These are phyloP conservation scores for Stylonectria norvegica DNA, from an alignment of 2,329 filamentous ascomycete species.

Conservation along the genomic window DNA sequence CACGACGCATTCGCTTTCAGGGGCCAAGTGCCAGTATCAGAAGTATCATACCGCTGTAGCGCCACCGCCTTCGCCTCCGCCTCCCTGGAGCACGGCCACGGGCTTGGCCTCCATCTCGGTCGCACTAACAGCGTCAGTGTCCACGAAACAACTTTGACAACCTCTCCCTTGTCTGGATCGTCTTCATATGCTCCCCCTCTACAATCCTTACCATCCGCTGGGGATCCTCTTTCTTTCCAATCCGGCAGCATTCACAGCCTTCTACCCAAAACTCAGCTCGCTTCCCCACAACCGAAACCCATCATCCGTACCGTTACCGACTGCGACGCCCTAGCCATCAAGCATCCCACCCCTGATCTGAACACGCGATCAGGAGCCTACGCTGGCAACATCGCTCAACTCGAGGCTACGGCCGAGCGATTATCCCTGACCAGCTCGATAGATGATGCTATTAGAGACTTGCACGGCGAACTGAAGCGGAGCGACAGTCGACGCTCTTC, in stretches of 20 bases:
- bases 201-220: slow-evolving; percentile 13
- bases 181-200: slow-evolving; percentile 1
- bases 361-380: slow-evolving; percentile 60
- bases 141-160: too few species aligned
- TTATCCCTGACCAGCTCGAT: slow-evolving; percentile 73
- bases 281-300: slow-evolving; percentile 41
- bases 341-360: slow-evolving; percentile 61
- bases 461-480: slow-evolving; percentile 68
- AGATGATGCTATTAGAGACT: slow-evolving; percentile 71
- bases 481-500: slow-evolving; percentile 66
- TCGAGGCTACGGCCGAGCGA: slow-evolving; percentile 73
- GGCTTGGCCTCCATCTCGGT: too few species aligned
- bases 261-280: slow-evolving; percentile 44
- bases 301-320: slow-evolving; percentile 47
- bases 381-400: slow-evolving; percentile 64
- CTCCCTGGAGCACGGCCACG: too few species aligned
- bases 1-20: too few species aligned
- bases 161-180: slow-evolving; percentile 13
- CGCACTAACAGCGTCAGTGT: too few species aligned
- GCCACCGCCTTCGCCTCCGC: too few species aligned
- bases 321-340: slow-evolving; percentile 43
- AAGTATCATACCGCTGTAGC: too few species aligned
- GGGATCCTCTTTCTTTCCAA: slow-evolving; percentile 33
- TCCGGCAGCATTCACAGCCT: slow-evolving; percentile 37
- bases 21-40: too few species aligned